A percentile compares a stretch with the other conserved stretches of the same genome.
Evolutionary conservation across 129 eudicot species (phyloP).

Genomic region (Kitagawia praeruptora): DNA sequence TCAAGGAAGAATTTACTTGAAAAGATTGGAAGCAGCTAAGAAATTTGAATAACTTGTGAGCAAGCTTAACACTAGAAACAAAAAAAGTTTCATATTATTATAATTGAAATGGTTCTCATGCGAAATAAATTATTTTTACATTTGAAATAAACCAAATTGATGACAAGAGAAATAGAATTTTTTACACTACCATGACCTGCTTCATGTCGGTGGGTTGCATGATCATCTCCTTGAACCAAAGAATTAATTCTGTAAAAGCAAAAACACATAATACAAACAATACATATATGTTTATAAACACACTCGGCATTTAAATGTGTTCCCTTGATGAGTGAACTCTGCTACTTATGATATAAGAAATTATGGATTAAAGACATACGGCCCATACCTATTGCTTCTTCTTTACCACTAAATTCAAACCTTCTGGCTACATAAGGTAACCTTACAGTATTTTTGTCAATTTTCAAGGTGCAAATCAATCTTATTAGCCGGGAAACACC

Average conservation of each 20-base stretch:
- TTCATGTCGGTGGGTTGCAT: slow-evolving; percentile 45
- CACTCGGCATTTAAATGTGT: not conserved
- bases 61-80: not conserved
- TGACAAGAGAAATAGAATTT: not conserved
- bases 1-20: not conserved
- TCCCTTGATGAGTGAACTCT: not conserved
- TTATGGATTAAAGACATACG: not conserved
- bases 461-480: not conserved
- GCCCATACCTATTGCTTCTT: not conserved
- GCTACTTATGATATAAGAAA: not conserved
- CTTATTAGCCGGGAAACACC: not conserved
- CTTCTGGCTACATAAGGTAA: not conserved
- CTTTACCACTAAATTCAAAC: not conserved
- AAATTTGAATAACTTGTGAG: not conserved
- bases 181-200: slow-evolving; percentile 47
- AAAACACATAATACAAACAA: not conserved
- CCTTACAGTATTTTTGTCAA: not conserved
- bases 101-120: not conserved
- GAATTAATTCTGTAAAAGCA: slow-evolving; percentile 71
- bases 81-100: not conserved
- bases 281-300: not conserved
- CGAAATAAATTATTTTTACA: not conserved
- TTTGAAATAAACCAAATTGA: not conserved
- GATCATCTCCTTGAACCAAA: slow-evolving; percentile 47
- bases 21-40: not conserved